Percentiles rank a stretch among this genome's conserved stretches.
These are phyloP conservation scores for Alternaria gaisen DNA, from an alignment of 2,329 filamentous ascomycete species.

Conservation along the genomic window DNA sequence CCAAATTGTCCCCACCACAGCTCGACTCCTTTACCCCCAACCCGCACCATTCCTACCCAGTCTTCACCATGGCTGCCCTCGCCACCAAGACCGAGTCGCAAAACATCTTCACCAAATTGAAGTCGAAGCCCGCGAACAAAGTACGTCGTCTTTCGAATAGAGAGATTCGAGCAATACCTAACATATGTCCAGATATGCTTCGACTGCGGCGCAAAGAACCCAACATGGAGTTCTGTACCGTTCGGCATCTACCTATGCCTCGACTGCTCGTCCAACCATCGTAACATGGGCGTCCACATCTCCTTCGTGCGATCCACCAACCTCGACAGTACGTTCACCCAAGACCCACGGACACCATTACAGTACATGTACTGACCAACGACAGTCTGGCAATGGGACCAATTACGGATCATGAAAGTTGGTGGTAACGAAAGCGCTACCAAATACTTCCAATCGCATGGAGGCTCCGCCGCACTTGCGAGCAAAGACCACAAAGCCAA, in stretches of 20 bases:
- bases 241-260: conserved; percentile 98
- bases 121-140: conserved; percentile 94
- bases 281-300: conserved; percentile 97
- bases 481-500: conserved; percentile 98
- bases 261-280: conserved; percentile 96
- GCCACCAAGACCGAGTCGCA: conserved; percentile 95
- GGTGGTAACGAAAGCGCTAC: conserved; percentile 98
- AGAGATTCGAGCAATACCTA: conserved; percentile 34
- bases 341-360: neutral
- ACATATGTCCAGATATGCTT: conserved; percentile 80
- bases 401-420: conserved; percentile 96
- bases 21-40: conserved; percentile 38
- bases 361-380: conserved; percentile 36
- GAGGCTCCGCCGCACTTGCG: conserved; percentile 88
- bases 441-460: conserved; percentile 97
- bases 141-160: conserved; percentile 61
- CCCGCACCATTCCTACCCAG: conserved; percentile 29
- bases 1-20: conserved; percentile 43
- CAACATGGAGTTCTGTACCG: conserved; percentile 96
- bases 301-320: conserved; percentile 99
- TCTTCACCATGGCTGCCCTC: conserved; percentile 63
- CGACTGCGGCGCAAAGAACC: conserved; percentile 96
- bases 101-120: conserved; percentile 97
- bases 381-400: conserved; percentile 93
- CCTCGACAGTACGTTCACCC: conserved; percentile 81